Percentiles rank a stretch among this genome's conserved stretches.
Evolutionary conservation across 2,329 filamentous ascomycete genomes (phyloP).

Genomic region (Microdochium paspali): DNA sequence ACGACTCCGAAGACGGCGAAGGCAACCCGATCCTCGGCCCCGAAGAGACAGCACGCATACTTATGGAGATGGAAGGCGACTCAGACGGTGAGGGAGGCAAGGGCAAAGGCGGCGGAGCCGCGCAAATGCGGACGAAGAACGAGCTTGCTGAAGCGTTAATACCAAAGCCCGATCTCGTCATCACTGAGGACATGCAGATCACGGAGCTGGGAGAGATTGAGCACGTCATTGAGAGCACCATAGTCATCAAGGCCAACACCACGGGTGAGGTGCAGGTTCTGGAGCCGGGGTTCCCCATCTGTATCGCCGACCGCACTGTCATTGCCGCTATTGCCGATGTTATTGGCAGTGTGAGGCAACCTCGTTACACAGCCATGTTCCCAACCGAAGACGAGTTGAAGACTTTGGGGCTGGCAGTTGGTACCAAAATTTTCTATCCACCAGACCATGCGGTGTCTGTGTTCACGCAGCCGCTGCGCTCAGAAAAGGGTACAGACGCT

Average conservation of each 20-base stretch:
- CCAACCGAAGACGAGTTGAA: constrained; percentile 57
- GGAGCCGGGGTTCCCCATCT: constrained; percentile 76
- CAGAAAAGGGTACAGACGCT: constrained; percentile 81
- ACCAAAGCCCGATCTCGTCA: constrained; percentile 67
- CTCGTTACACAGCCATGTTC: constrained; percentile 78
- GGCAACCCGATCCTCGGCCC: constrained; percentile 56
- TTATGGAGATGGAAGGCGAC: constrained; percentile 75
- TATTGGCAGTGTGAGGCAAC: constrained; percentile 76
- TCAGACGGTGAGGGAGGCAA: constrained; percentile 66
- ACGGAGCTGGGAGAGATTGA: constrained; percentile 67
- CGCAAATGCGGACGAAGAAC: constrained; percentile 69
- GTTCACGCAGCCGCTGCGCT: constrained; percentile 74
- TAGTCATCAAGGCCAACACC: constrained; percentile 69
- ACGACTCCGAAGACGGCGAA: constrained; percentile 56
- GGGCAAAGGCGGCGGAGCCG: constrained; percentile 27
- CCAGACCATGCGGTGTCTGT: constrained; percentile 71
- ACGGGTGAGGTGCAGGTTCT: constrained; percentile 79
- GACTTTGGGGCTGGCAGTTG: constrained; percentile 56
- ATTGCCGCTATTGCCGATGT: constrained; percentile 80
- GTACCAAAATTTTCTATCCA: constrained; percentile 70
- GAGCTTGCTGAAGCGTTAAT: constrained; percentile 57
- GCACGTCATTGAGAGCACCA: constrained; percentile 66
- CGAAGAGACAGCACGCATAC: constrained; percentile 72
- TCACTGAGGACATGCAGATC: constrained; percentile 70
- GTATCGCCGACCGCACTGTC: constrained; percentile 63